Evolutionary conservation across 2,329 filamentous ascomycete genomes (phyloP).

Genomic region (Fusarium xylarioides): DNA sequence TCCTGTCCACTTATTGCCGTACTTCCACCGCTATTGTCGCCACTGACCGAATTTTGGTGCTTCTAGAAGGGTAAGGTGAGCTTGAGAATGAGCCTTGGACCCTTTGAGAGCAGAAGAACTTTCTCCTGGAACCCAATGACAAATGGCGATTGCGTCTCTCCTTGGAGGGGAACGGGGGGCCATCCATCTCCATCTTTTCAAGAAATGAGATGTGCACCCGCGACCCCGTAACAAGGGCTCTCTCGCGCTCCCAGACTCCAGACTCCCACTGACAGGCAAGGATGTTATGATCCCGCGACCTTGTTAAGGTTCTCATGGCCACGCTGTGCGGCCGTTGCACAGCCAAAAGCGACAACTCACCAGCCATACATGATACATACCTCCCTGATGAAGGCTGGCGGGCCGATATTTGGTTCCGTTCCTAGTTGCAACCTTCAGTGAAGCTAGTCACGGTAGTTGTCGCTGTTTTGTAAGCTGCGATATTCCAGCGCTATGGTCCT

Average conservation of each 20-base stretch:
- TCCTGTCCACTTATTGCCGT: slow-evolving; percentile 17
- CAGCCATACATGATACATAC: neutral
- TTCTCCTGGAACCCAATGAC: slow-evolving; percentile 6
- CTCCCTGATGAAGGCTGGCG: neutral
- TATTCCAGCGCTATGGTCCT: slow-evolving; percentile 3
- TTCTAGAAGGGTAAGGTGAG: slow-evolving; percentile 28
- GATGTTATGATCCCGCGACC: slow-evolving; percentile 11
- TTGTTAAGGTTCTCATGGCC: slow-evolving; percentile 20
- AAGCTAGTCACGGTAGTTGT: neutral
- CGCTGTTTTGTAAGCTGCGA: neutral
- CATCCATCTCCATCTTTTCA: slow-evolving; percentile 5
- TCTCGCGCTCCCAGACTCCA: neutral
- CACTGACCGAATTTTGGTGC: slow-evolving; percentile 20
- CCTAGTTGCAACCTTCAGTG: neutral
- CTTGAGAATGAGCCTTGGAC: neutral
- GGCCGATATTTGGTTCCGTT: neutral
- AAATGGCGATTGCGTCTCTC: neutral
- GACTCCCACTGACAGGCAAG: slow-evolving; percentile 11
- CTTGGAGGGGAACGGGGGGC: neutral
- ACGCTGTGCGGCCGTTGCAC: slow-evolving; percentile 19
- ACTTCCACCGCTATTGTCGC: slow-evolving; percentile 19
- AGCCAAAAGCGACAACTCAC: neutral
- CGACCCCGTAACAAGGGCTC: neutral
- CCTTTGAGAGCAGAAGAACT: neutral
- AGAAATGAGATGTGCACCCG: neutral